A percentile compares a stretch with the other conserved stretches of the same genome.
Evolutionary conservation across 257 asterid species (phyloP).

Genomic region (Mentha longifolia): DNA sequence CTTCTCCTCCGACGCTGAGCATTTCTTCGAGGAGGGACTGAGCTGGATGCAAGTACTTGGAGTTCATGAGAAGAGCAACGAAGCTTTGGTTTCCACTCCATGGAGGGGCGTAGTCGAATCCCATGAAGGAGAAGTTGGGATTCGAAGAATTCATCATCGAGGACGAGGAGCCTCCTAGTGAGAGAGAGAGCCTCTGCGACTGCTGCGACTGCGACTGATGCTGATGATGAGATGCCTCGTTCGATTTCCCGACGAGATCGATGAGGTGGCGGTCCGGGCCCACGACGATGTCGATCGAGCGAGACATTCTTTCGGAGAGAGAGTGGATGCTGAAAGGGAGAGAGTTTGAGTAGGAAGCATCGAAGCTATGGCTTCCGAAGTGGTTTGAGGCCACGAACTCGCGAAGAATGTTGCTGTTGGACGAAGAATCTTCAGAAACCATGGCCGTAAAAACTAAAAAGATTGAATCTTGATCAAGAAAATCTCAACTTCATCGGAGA

Average conservation of each 20-base stretch:
- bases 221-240: constrained; percentile 32
- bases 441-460: constrained; percentile 25
- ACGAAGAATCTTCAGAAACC: constrained; percentile 69
- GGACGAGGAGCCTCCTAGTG: constrained; percentile 72
- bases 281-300: constrained; percentile 21
- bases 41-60: constrained; percentile 71
- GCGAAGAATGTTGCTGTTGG: constrained; percentile 58
- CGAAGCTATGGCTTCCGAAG: constrained; percentile 38
- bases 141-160: constrained; percentile 40
- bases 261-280: constrained; percentile 57
- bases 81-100: background rate
- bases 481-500: background rate
- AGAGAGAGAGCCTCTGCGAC: constrained; percentile 70
- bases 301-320: constrained; percentile 43
- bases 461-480: background rate
- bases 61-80: constrained; percentile 43
- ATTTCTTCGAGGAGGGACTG: constrained; percentile 78
- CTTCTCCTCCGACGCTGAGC: constrained; percentile 56
- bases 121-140: background rate
- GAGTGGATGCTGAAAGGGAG: constrained; percentile 42
- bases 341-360: constrained; percentile 38
- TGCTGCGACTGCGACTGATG: constrained; percentile 47
- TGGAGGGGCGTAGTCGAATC: background rate
- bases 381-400: constrained; percentile 62
- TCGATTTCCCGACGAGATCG: constrained; percentile 71